These are phyloP conservation scores for Entomortierella beljakovae DNA, from an alignment of 192 early-diverging fungal species.

Conservation along the genomic window DNA sequence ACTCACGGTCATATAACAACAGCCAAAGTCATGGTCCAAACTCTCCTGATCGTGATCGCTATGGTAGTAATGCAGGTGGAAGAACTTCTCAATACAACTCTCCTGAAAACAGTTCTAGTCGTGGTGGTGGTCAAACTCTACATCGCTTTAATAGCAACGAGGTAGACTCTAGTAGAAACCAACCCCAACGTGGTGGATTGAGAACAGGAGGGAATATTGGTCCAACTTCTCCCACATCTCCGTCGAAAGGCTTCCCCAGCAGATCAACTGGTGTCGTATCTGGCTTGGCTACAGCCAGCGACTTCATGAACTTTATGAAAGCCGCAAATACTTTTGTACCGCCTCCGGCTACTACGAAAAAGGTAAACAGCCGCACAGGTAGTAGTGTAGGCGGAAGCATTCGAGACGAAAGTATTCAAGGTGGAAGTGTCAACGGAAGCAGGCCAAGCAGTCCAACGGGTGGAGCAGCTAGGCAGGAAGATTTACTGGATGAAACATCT, in stretches of 20 bases:
- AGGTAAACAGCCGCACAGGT: not conserved
- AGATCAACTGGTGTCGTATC: too few relatives aligned
- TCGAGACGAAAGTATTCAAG: not conserved
- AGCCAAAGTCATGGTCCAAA: not conserved
- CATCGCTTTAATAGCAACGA: not conserved
- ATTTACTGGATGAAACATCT: too few relatives aligned
- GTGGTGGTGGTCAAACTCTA: not conserved
- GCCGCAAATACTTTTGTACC: slow-evolving; percentile 13
- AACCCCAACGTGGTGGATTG: not conserved
- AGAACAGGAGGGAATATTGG: too few relatives aligned
- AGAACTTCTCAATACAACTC: not conserved
- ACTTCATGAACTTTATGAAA: slow-evolving; percentile 25
- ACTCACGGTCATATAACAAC: not conserved
- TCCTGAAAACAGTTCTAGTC: not conserved
- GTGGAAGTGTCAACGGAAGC: slow-evolving; percentile 1
- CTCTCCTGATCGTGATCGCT: not conserved
- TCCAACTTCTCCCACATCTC: too few relatives aligned
- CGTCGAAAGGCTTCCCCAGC: too few relatives aligned
- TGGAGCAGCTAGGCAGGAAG: too few relatives aligned
- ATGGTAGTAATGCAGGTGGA: not conserved
- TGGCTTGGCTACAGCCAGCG: slow-evolving; percentile 20
- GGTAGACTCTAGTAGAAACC: too few relatives aligned
- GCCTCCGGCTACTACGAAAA: not conserved
- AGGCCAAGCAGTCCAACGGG: slow-evolving; percentile 2
- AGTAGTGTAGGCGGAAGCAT: not conserved